Conservation (phyloP, 306 rosid species). For the Vigna unguiculata region DNA sequence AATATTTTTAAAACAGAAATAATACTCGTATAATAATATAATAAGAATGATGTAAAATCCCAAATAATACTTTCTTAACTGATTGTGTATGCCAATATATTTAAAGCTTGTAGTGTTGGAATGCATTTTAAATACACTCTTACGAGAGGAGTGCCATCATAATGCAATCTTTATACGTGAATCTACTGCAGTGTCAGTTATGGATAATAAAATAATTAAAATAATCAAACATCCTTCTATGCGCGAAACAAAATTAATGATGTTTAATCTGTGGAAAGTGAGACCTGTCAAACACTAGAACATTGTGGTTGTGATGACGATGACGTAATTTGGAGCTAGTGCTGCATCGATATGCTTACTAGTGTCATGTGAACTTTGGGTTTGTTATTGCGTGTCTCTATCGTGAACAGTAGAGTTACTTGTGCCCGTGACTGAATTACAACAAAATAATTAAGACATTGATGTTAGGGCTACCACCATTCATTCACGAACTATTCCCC, state of each 20-base stretch:
- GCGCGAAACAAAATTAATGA: not conserved
- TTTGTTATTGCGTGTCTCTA: not conserved
- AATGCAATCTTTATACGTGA: too few species aligned
- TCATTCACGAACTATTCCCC: not conserved
- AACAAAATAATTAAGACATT: not conserved
- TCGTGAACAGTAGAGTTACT: not conserved
- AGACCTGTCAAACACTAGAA: not conserved
- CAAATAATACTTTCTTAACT: too few species aligned
- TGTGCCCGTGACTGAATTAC: conserved; percentile 10
- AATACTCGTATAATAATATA: too few species aligned
- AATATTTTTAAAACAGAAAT: too few species aligned
- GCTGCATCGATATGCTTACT: not conserved
- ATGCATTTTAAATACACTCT: too few species aligned
- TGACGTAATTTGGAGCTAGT: not conserved
- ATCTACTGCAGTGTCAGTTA: not conserved
- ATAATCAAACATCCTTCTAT: not conserved
- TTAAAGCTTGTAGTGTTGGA: too few species aligned
- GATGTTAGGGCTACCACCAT: not conserved
- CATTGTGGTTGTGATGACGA: conserved; percentile 4
- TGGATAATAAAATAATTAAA: not conserved
- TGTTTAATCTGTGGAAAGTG: not conserved
- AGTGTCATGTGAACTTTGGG: conserved; percentile 16
- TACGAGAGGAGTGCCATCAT: too few species aligned
- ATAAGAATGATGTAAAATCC: too few species aligned
- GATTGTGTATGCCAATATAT: too few species aligned